These are phyloP conservation scores for Cryphonectria radicalis DNA, from an alignment of 2,329 filamentous ascomycete species.

Conservation along the genomic window DNA sequence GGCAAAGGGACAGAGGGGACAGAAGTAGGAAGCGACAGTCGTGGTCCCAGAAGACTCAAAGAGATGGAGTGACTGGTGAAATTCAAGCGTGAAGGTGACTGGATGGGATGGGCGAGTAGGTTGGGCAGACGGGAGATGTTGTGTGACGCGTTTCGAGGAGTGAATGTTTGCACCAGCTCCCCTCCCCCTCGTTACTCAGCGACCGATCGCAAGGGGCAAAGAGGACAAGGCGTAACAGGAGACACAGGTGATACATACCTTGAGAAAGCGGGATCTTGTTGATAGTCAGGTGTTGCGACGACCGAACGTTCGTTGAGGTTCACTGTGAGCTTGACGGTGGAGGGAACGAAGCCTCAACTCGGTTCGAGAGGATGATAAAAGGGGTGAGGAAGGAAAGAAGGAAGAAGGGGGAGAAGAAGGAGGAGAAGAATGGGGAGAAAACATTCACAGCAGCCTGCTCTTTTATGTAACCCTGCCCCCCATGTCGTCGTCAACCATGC, in stretches of 20 bases:
- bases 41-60: slow-evolving; percentile 7
- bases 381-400: neutral
- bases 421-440: neutral
- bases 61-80: slow-evolving; percentile 12
- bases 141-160: slow-evolving; percentile 29
- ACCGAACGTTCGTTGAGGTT: slow-evolving; percentile 12
- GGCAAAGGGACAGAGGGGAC: neutral
- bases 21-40: slow-evolving; percentile 11
- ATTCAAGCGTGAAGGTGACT: slow-evolving; percentile 16
- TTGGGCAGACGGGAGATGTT: slow-evolving; percentile 26
- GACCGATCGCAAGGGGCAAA: slow-evolving; percentile 20
- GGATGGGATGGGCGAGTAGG: slow-evolving; percentile 16
- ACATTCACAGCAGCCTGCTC: neutral
- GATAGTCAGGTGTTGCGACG: neutral
- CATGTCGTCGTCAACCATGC: neutral
- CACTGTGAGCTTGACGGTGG: slow-evolving; percentile 21
- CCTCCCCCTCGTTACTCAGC: slow-evolving; percentile 22
- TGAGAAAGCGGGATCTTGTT: slow-evolving; percentile 11
- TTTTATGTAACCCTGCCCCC: neutral
- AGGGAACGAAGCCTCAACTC: neutral
- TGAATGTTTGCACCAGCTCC: slow-evolving; percentile 25
- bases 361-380: neutral
- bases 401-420: neutral
- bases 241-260: slow-evolving; percentile 22
- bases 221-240: slow-evolving; percentile 19